Conservation (phyloP, 352 stramenopile species). For the Globisporangium parvum region DNA sequence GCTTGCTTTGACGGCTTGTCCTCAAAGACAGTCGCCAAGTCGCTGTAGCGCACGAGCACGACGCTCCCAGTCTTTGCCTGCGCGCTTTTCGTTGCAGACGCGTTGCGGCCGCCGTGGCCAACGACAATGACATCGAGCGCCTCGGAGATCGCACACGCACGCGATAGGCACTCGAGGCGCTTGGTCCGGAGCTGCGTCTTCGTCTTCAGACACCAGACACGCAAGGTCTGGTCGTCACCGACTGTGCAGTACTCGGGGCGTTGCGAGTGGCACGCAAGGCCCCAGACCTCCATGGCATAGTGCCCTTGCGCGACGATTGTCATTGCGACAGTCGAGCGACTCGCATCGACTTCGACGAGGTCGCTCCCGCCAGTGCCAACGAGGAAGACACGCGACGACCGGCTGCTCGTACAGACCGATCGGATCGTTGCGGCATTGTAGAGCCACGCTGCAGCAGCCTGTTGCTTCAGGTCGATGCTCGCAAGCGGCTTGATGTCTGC, state of each 20-base stretch:
- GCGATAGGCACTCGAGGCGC: constrained; percentile 40
- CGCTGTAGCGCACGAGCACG: constrained; percentile 48
- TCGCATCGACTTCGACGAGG: constrained; percentile 77
- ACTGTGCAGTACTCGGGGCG: constrained; percentile 66
- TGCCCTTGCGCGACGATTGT: constrained; percentile 56
- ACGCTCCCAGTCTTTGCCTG: constrained; percentile 74
- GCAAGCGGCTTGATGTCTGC: constrained; percentile 33
- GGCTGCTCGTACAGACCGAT: constrained; percentile 32
- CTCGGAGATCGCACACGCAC: constrained; percentile 54
- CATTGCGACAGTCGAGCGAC: constrained; percentile 10
- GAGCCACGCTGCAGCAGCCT: constrained; percentile 16
- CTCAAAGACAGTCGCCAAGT: constrained; percentile 65
- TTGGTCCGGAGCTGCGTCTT: constrained; percentile 33
- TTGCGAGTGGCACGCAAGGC: constrained; percentile 63
- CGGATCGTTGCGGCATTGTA: constrained; percentile 30
- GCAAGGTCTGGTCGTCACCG: constrained; percentile 74
- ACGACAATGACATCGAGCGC: constrained; percentile 44
- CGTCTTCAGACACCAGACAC: constrained; percentile 68
- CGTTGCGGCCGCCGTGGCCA: constrained; percentile 53
- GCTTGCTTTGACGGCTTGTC: constrained; percentile 75
- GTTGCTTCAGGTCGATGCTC: constrained; percentile 40
- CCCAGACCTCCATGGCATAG: constrained; percentile 75
- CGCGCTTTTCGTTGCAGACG: constrained; percentile 10
- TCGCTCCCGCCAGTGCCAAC: constrained; percentile 85
- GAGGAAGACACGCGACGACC: constrained; percentile 41